Percentiles rank a stretch among this genome's conserved stretches.
Conservation (phyloP, 2,329 filamentous ascomycete genomes). For the Dactylella cylindrospora region DNA sequence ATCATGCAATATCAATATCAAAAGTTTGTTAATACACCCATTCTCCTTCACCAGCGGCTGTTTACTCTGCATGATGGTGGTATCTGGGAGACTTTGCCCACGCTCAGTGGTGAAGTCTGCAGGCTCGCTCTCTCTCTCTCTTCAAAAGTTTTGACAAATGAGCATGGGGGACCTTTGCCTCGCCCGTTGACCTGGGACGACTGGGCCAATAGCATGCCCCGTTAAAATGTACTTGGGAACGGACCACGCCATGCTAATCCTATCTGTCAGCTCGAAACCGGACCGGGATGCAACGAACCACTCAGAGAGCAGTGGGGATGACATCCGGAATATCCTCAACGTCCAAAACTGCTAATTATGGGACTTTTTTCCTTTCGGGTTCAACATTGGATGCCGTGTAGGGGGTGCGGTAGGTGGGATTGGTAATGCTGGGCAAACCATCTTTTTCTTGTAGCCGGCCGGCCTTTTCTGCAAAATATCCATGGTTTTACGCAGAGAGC, state of each 20-base stretch:
- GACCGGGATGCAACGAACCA: conserved; percentile 16
- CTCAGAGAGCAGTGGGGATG: too few relatives aligned
- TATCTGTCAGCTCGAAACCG: conserved; percentile 42
- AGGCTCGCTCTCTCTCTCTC: too few relatives aligned
- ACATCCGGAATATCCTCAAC: conserved; percentile 39
- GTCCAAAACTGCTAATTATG: conserved; percentile 36
- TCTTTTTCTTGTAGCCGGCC: too few relatives aligned
- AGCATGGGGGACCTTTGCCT: too few relatives aligned
- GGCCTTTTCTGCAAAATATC: too few relatives aligned
- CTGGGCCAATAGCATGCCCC: conserved; percentile 28
- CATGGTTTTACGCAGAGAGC: too few relatives aligned
- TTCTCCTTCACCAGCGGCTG: conserved; percentile 30
- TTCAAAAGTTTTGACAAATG: too few relatives aligned
- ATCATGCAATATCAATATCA: conserved; percentile 41
- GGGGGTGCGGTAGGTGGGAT: too few relatives aligned
- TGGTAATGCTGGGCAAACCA: too few relatives aligned
- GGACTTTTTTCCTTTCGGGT: too few relatives aligned
- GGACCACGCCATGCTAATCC: conserved; percentile 16
- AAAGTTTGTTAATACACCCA: conserved; percentile 4
- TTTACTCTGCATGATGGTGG: conserved; percentile 29
- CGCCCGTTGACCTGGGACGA: conserved; percentile 34
- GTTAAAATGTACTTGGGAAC: conserved; percentile 18
- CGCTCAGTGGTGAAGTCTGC: too few relatives aligned
- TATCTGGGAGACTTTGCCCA: too few relatives aligned
- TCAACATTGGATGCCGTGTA: conserved; percentile 25